Evolutionary conservation across 495 filamentous ascomycete species (phyloP), one percentile per base, ranked within the genome.

Genomic region (Trichocladium uniseriatum): DNA sequence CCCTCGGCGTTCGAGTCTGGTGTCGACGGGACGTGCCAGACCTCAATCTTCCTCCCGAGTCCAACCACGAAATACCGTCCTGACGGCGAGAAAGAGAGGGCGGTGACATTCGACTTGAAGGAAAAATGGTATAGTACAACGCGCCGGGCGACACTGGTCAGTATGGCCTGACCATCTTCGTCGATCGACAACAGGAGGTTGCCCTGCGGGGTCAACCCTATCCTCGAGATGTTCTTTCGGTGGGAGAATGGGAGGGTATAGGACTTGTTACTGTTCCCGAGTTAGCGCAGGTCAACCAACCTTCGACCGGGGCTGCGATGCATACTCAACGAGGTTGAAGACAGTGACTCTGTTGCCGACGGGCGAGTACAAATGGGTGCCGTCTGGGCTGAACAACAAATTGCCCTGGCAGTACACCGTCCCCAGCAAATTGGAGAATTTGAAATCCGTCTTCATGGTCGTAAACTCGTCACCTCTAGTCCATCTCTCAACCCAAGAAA

Each of bases 361-460:
- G 20, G 92, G 92, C n/a, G 94, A 97, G 53, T 92, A 83, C 38
- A 98, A 76, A 68, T 87, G 89, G 55, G 86, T 91, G 56, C 92
- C 92, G 80, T 98, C 92, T 56, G 89, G 91, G 59, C 86, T 94
- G 74, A 95, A 98, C 57, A 95, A 78, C 51, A 98, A 79, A 65
- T 96, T 97, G 67, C 94, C 92, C 75, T 86, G 86, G 70, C 88
- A 86, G 74, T 96, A 98, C 57, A 98, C 92, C 56, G 90, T 98
- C 53, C 92, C 94, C 57, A 98, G 79, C 57, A 96, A 75, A 64
- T 95, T 95, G 65, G 87, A 92, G 71, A 95, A 96, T 86, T 94
- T 89, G 61, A 91, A 95, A 68, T 94, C 87, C 24, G 88, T 94
- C 83, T 95, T 95, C 89, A 95, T 95, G 57, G 65, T 27, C 24